Evolutionary conservation across 768 basidiomycete species (phyloP).

Genomic region (Asterophora parasitica): DNA sequence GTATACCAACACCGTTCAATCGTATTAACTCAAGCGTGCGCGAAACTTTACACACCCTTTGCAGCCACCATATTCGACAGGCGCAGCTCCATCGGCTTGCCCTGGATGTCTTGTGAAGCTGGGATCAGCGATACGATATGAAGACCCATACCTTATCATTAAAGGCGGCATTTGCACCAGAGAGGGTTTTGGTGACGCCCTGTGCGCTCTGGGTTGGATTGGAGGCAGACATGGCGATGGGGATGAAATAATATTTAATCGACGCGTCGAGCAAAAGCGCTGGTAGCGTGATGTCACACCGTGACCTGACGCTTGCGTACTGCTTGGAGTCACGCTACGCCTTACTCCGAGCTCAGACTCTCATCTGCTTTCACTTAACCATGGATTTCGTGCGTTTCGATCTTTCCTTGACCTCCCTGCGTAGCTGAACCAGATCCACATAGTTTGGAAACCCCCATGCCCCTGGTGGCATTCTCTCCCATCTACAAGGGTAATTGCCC

Average conservation of each 20-base stretch:
- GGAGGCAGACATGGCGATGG: slow-evolving; percentile 29
- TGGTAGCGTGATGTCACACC: slow-evolving; percentile 26
- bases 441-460: slow-evolving; percentile 45
- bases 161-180: slow-evolving; percentile 72
- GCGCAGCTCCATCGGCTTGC: slow-evolving; percentile 97
- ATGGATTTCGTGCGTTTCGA: slow-evolving; percentile 43
- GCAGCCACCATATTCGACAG: slow-evolving; percentile 97
- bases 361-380: not conserved
- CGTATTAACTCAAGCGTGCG: not conserved
- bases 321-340: not conserved
- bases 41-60: slow-evolving; percentile 56
- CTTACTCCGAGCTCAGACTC: slow-evolving; percentile 1
- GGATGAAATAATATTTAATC: slow-evolving; percentile 17
- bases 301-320: slow-evolving; percentile 28
- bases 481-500: slow-evolving; percentile 46
- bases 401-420: not conserved
- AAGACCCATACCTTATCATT: slow-evolving; percentile 68
- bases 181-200: slow-evolving; percentile 37
- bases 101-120: slow-evolving; percentile 45
- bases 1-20: slow-evolving; percentile 1
- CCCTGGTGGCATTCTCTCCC: slow-evolving; percentile 59
- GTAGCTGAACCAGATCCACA: slow-evolving; percentile 8
- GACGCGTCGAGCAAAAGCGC: slow-evolving; percentile 30
- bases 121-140: slow-evolving; percentile 6
- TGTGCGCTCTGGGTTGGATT: slow-evolving; percentile 33